Evolutionary conservation across 257 asterid genomes (phyloP).

Genomic region (Solanum virginianum): DNA sequence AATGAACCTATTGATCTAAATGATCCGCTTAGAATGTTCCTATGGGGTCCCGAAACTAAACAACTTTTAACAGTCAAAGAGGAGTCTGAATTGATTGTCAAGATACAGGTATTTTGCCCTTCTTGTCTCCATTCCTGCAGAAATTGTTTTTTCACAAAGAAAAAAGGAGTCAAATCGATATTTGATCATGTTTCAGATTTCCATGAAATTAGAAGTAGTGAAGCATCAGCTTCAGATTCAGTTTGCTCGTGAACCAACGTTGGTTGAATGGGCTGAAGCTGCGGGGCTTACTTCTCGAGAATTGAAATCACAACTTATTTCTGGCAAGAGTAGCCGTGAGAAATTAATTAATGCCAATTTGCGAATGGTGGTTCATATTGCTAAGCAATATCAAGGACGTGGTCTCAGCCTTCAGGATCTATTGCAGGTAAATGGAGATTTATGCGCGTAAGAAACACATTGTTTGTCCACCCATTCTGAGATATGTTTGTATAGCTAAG

Average conservation of each 20-base stretch:
- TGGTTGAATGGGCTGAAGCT: conserved; percentile 78
- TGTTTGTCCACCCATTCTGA: background rate
- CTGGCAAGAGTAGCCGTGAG: conserved; percentile 59
- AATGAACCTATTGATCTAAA: conserved; percentile 32
- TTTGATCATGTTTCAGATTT: conserved; percentile 29
- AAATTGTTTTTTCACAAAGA: background rate
- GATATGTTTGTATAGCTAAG: background rate
- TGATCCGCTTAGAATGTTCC: conserved; percentile 52
- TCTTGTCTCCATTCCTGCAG: background rate
- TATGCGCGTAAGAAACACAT: background rate
- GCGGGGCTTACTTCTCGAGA: conserved; percentile 44
- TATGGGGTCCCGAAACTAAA: conserved; percentile 62
- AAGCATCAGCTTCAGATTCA: conserved; percentile 38
- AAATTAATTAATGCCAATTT: conserved; percentile 77
- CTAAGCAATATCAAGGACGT: conserved; percentile 81
- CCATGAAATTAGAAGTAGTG: conserved; percentile 52
- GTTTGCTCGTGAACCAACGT: conserved; percentile 66
- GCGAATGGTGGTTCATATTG: conserved; percentile 87
- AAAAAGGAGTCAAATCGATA: background rate
- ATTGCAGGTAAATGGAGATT: conserved; percentile 51
- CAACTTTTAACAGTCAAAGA: conserved; percentile 60
- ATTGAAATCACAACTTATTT: conserved; percentile 44
- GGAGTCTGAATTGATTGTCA: conserved; percentile 52
- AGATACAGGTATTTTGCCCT: conserved; percentile 55
- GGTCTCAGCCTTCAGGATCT: conserved; percentile 82